Evolutionary conservation across 352 stramenopile species (phyloP).

Genomic region (Phytophthora brassicae): DNA sequence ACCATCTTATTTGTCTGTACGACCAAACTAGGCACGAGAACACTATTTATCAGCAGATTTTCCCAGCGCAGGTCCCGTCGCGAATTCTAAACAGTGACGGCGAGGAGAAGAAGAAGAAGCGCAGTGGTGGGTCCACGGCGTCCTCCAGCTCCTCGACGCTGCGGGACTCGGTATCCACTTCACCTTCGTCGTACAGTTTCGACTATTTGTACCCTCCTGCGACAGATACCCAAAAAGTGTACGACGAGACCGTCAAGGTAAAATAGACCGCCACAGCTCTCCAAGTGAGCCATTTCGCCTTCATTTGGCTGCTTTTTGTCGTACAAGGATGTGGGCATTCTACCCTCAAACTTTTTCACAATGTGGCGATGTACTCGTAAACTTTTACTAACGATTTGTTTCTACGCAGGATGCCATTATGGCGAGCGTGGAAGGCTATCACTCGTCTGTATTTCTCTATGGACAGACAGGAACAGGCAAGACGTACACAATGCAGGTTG

Average conservation of each 20-base stretch:
- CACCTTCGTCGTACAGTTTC: constrained; percentile 82
- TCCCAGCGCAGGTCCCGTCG: constrained; percentile 58
- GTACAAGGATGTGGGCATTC: constrained; percentile 31
- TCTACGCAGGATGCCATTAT: constrained; percentile 60
- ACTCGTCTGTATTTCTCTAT: constrained; percentile 91
- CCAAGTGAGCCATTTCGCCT: neutral
- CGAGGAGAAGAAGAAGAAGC: constrained; percentile 33
- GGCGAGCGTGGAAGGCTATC: constrained; percentile 74
- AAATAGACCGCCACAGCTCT: too few species aligned
- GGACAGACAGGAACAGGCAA: constrained; percentile 90
- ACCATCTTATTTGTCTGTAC: neutral
- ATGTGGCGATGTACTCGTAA: neutral
- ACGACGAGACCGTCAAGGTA: constrained; percentile 81
- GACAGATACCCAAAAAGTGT: constrained; percentile 73
- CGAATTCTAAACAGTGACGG: constrained; percentile 23
- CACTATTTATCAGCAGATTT: constrained; percentile 89
- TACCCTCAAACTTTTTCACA: constrained; percentile 15
- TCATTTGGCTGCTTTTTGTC: constrained; percentile 22
- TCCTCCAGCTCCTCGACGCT: constrained; percentile 39
- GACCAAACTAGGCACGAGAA: constrained; percentile 65
- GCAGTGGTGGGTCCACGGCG: constrained; percentile 32
- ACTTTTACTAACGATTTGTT: constrained; percentile 1
- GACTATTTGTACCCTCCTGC: constrained; percentile 85
- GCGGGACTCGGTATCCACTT: constrained; percentile 29
- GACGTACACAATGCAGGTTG: constrained; percentile 81